A percentile compares a stretch with the other conserved stretches of the same genome.
These are phyloP conservation scores for Wickerhamiella azymoides DNA, from an alignment of 805 yeast genomes.

Conservation along the genomic window DNA sequence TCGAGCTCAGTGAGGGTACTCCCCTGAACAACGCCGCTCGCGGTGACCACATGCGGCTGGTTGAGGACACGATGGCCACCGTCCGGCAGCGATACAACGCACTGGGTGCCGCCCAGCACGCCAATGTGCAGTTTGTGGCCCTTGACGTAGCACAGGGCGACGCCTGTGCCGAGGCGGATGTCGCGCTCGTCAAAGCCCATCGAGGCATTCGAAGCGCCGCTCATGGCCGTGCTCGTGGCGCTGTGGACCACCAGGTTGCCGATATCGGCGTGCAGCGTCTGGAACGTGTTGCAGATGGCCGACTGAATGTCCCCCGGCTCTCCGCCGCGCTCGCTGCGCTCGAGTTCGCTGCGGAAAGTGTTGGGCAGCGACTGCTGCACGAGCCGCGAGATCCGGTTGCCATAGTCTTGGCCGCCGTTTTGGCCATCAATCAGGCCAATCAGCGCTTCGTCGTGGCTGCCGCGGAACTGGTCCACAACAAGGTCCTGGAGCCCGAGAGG, in stretches of 20 bases:
- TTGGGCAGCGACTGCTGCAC: slow-evolving; percentile 60
- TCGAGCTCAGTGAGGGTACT: slow-evolving; percentile 43
- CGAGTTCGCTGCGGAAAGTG: slow-evolving; percentile 54
- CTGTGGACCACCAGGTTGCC: slow-evolving; percentile 31
- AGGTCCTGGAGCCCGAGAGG: slow-evolving; percentile 66
- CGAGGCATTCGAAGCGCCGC: not conserved
- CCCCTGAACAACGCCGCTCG: too few species aligned
- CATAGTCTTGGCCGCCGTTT: slow-evolving; percentile 27
- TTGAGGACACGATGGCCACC: slow-evolving; percentile 73
- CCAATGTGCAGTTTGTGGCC: slow-evolving; percentile 64
- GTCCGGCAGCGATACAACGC: slow-evolving; percentile 60
- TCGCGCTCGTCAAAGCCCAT: slow-evolving; percentile 38
- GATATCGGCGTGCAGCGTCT: slow-evolving; percentile 68
- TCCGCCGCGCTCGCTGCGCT: too few species aligned
- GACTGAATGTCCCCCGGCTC: slow-evolving; percentile 51
- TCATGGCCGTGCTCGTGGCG: not conserved
- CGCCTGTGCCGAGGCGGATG: slow-evolving; percentile 68
- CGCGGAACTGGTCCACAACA: slow-evolving; percentile 76
- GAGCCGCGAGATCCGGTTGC: slow-evolving; percentile 43
- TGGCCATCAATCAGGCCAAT: slow-evolving; percentile 81
- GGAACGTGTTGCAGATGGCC: slow-evolving; percentile 71
- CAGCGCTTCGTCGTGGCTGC: slow-evolving; percentile 66
- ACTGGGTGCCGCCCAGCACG: slow-evolving; percentile 82
- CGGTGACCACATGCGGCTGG: slow-evolving; percentile 58
- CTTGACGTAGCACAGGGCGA: slow-evolving; percentile 64